Conservation (phyloP, 768 basidiomycete species). For the Gloeopeniophorella convolvens region DNA sequence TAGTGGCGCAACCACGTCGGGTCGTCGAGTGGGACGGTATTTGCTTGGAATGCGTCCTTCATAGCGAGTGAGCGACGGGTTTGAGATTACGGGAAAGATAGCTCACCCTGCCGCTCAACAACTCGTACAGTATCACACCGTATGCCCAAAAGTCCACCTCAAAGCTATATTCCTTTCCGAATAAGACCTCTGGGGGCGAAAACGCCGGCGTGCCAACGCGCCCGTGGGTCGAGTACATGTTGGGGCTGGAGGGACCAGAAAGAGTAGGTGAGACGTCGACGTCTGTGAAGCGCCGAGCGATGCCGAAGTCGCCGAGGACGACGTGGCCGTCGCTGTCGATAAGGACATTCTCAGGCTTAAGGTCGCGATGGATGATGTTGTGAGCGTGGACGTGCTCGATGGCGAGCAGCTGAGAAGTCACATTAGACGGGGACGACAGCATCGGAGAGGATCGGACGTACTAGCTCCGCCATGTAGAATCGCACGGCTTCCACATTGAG, state of each 20-base stretch:
- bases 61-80: not conserved
- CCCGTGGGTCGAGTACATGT: not conserved
- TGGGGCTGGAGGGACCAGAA: constrained; percentile 57
- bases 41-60: constrained; percentile 7
- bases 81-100: not conserved
- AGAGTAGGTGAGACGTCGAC: too few relatives aligned
- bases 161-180: constrained; percentile 7
- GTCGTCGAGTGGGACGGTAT: not conserved
- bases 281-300: constrained; percentile 89
- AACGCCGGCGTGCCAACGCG: constrained; percentile 15
- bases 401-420: constrained; percentile 9
- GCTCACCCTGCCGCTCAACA: constrained; percentile 11
- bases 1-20: constrained; percentile 6
- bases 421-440: not conserved
- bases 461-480: constrained; percentile 17
- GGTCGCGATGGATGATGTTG: constrained; percentile 98
- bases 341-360: constrained; percentile 97
- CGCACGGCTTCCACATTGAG: constrained; percentile 5
- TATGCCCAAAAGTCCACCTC: constrained; percentile 18
- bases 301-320: constrained; percentile 96
- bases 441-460: not conserved
- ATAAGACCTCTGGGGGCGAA: constrained; percentile 15
- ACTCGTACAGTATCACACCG: constrained; percentile 16
- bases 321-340: constrained; percentile 77
- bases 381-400: constrained; percentile 71